Percentiles rank a stretch among this genome's conserved stretches.
Conservation (phyloP, 2,329 filamentous ascomycete genomes). For the Orbilia quercus region DNA sequence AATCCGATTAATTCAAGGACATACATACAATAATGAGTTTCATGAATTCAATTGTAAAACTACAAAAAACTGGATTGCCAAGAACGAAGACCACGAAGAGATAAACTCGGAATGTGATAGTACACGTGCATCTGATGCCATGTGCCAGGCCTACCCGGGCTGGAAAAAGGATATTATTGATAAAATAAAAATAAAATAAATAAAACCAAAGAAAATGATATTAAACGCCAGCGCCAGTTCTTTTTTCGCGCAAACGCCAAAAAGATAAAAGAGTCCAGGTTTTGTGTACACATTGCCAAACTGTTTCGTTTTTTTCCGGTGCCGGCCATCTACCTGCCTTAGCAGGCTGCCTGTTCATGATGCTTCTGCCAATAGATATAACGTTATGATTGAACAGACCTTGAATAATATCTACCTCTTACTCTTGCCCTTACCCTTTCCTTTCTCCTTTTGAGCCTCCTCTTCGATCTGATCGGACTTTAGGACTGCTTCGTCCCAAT, state of each 20-base stretch:
- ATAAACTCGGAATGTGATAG: too few relatives aligned
- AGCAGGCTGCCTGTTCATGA: background rate
- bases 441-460: slow-evolving; percentile 50
- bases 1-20: too few relatives aligned
- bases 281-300: slow-evolving; percentile 12
- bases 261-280: slow-evolving; percentile 22
- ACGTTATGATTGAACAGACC: background rate
- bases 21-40: too few relatives aligned
- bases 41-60: too few relatives aligned
- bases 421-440: slow-evolving; percentile 32
- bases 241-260: slow-evolving; percentile 27
- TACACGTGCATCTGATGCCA: too few relatives aligned
- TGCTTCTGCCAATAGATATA: background rate
- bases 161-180: background rate
- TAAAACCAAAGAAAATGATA: slow-evolving; percentile 18
- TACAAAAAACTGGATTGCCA: too few relatives aligned
- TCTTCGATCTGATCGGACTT: slow-evolving; percentile 57
- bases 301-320: slow-evolving; percentile 17
- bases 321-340: background rate
- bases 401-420: slow-evolving; percentile 8
- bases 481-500: slow-evolving; percentile 58
- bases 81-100: too few relatives aligned
- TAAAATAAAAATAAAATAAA: slow-evolving; percentile 5
- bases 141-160: too few relatives aligned
- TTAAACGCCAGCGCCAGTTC: slow-evolving; percentile 32